A percentile compares a stretch with the other conserved stretches of the same genome.
phyloP scores from a whole-genome alignment of 2,329 filamentous ascomycete genomes.

The Talaromyces marneffei region DNA sequence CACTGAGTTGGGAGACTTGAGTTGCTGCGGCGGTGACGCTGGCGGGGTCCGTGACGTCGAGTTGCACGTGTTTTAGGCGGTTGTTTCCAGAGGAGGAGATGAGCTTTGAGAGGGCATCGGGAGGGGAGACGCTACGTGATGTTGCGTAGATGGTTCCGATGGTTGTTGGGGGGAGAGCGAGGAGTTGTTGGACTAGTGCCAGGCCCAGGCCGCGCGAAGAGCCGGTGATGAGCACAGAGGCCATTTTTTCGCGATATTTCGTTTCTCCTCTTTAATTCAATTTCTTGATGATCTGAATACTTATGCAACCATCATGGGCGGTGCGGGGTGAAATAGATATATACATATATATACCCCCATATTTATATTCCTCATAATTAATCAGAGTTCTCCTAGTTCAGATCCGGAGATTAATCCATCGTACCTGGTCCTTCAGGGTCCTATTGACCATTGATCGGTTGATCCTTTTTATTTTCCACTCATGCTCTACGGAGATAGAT shows the following conservation, averaged over 20 bases:
- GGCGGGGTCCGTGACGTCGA: background rate
- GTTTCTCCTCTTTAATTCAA: background rate
- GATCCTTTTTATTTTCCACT: no score
- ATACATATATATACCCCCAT: no score
- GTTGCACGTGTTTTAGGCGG: background rate
- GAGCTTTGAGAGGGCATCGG: background rate
- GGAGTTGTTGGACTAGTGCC: background rate
- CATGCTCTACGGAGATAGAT: no score
- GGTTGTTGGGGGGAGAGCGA: background rate
- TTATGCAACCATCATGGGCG: no score
- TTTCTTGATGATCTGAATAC: no score
- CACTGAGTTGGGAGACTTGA: background rate
- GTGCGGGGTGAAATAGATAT: no score
- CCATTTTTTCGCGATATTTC: background rate
- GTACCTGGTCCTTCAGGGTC: no score
- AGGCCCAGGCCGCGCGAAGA: slow-evolving; percentile 9
- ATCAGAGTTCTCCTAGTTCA: no score
- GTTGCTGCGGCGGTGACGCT: background rate
- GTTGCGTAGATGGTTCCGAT: slow-evolving; percentile 8
- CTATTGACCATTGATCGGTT: no score
- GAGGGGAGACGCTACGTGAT: background rate
- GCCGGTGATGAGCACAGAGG: slow-evolving; percentile 11
- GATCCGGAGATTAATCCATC: background rate
- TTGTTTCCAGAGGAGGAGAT: background rate
- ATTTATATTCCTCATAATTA: no score